Evolutionary conservation across 345 rosid species (phyloP).

Genomic region (Arabidopsis suecica): DNA sequence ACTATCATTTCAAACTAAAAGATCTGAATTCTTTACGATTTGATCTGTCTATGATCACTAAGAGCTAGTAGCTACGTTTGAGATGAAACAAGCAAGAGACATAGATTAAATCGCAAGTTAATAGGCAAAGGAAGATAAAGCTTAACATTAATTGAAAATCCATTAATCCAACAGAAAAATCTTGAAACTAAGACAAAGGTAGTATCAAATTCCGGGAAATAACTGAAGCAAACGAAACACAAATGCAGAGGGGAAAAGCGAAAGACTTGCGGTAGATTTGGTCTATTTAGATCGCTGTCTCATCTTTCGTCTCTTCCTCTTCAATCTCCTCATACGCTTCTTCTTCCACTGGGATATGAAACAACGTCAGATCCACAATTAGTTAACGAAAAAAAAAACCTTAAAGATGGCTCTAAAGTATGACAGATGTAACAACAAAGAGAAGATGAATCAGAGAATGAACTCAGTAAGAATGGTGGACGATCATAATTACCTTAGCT

Average conservation of each 20-base stretch:
- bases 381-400: neutral
- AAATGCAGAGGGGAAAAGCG: conserved; percentile 4
- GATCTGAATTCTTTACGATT: too few species aligned
- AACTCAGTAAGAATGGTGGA: neutral
- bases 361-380: conserved; percentile 21
- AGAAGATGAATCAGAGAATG: neutral
- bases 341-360: conserved; percentile 50
- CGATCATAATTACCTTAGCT: conserved; percentile 23
- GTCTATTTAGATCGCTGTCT: conserved; percentile 56
- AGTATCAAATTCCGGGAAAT: neutral
- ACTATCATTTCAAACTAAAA: too few species aligned
- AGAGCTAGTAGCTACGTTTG: neutral
- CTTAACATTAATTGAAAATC: neutral
- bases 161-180: conserved; percentile 21
- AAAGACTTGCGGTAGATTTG: neutral
- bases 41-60: too few species aligned
- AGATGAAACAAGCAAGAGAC: neutral
- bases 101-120: neutral
- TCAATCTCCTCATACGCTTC: conserved; percentile 61
- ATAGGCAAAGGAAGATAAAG: neutral
- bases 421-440: neutral
- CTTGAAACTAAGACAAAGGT: conserved; percentile 8
- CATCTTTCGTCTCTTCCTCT: conserved; percentile 63
- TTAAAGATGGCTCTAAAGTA: neutral
- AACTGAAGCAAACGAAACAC: conserved; percentile 14